Percentiles rank a stretch among this genome's conserved stretches.
These are phyloP conservation scores for Arabidopsis suecica DNA, from an alignment of 345 rosid genomes.

Conservation along the genomic window DNA sequence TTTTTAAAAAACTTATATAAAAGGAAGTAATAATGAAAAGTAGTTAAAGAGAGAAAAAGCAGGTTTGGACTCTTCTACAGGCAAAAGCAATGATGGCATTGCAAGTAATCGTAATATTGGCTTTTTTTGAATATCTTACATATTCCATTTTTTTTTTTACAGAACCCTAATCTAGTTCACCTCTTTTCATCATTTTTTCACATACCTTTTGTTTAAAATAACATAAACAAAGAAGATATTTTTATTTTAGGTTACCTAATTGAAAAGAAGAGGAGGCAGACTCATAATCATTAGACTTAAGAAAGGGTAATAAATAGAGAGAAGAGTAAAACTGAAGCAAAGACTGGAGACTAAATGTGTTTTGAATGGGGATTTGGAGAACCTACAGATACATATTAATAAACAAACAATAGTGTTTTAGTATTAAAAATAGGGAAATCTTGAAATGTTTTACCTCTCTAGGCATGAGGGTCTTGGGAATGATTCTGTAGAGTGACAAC, in stretches of 20 bases:
- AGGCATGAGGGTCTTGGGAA: slow-evolving; percentile 99
- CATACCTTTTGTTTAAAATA: slow-evolving; percentile 11
- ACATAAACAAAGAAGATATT: slow-evolving; percentile 1
- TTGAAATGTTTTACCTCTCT: slow-evolving; percentile 71
- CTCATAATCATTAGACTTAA: slow-evolving; percentile 32
- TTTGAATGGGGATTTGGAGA: slow-evolving; percentile 32
- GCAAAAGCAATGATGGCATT: slow-evolving; percentile 47
- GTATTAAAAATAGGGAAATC: neutral
- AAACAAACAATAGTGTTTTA: slow-evolving; percentile 29
- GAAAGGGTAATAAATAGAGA: slow-evolving; percentile 27
- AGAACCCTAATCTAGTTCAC: slow-evolving; percentile 37
- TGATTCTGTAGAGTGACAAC: slow-evolving; percentile 86
- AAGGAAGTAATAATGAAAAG: slow-evolving; percentile 44
- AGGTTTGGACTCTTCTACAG: slow-evolving; percentile 52
- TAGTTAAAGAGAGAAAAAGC: slow-evolving; percentile 45
- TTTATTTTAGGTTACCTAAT: slow-evolving; percentile 21
- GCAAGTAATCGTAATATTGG: slow-evolving; percentile 41
- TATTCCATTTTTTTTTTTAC: slow-evolving; percentile 15
- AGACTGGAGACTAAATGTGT: slow-evolving; percentile 32
- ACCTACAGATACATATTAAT: slow-evolving; percentile 28
- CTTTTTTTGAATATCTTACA: slow-evolving; percentile 27
- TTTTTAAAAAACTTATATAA: neutral
- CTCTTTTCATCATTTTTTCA: slow-evolving; percentile 30
- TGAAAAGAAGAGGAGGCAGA: slow-evolving; percentile 17
- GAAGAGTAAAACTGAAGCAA: slow-evolving; percentile 46